These are phyloP conservation scores for Phallus indusiatus DNA, from an alignment of 768 basidiomycete genomes.

Conservation along the genomic window DNA sequence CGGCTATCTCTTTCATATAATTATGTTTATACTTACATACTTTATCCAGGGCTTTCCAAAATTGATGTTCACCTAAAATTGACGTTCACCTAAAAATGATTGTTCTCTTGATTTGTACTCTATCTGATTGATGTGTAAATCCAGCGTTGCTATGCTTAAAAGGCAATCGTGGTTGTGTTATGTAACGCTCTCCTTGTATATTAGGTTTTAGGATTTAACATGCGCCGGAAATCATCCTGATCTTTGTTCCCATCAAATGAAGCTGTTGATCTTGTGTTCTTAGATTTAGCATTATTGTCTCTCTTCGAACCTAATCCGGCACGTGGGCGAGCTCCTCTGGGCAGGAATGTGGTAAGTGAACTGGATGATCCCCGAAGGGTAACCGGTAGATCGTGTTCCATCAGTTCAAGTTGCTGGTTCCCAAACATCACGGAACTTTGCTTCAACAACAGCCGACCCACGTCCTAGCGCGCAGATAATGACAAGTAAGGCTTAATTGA, in stretches of 20 bases:
- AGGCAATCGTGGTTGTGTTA: not conserved
- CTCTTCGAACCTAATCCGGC: slow-evolving; percentile 48
- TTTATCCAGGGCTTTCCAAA: not conserved
- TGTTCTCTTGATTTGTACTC: not conserved
- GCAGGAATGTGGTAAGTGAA: slow-evolving; percentile 51
- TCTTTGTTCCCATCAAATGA: not conserved
- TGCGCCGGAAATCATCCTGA: slow-evolving; percentile 8
- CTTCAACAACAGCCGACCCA: slow-evolving; percentile 65
- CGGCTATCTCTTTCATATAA: not conserved
- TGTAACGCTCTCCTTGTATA: not conserved
- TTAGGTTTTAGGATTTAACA: slow-evolving; percentile 4
- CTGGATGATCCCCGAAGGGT: slow-evolving; percentile 23
- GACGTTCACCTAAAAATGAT: too few relatives aligned
- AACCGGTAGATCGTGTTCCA: slow-evolving; percentile 39
- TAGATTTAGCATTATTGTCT: not conserved
- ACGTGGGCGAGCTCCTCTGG: slow-evolving; percentile 54
- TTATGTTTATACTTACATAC: not conserved
- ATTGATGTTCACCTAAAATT: too few relatives aligned
- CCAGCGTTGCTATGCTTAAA: not conserved
- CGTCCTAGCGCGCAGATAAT: slow-evolving; percentile 46
- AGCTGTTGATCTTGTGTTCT: not conserved
- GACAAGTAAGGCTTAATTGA: not conserved
- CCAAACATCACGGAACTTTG: slow-evolving; percentile 65
- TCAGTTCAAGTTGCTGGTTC: slow-evolving; percentile 48
- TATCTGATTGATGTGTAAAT: not conserved